These are phyloP conservation scores for Nitzschia inconspicua DNA, from an alignment of 108 stramenopile genomes.

Conservation along the genomic window DNA sequence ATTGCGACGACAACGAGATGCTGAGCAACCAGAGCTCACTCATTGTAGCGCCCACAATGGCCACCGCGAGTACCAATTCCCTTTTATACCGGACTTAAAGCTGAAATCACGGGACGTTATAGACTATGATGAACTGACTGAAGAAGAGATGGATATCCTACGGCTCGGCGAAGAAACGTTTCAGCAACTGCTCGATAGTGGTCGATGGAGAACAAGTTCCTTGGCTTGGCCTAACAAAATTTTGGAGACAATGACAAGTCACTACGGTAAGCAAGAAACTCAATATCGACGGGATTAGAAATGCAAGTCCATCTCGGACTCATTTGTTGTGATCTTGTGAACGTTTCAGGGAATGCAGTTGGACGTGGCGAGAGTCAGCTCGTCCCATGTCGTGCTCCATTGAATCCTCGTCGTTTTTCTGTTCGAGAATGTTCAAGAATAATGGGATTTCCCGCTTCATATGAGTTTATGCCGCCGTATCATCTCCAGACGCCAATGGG, in stretches of 20 bases:
- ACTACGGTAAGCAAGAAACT: too few species aligned
- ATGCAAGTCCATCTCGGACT: too few species aligned
- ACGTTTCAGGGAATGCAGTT: constrained; percentile 69
- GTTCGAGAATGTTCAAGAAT: constrained; percentile 66
- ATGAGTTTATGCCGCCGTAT: constrained; percentile 22
- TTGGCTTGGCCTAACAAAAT: constrained; percentile 67
- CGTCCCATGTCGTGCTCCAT: constrained; percentile 51
- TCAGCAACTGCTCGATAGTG: constrained; percentile 40
- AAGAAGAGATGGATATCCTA: constrained; percentile 44
- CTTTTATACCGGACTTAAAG: constrained; percentile 71
- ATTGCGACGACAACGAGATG: constrained; percentile 19
- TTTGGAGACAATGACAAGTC: constrained; percentile 61
- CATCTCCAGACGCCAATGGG: constrained; percentile 59
- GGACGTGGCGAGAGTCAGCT: constrained; percentile 71
- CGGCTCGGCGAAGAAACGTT: constrained; percentile 42
- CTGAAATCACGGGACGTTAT: constrained; percentile 55
- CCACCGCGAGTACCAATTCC: constrained; percentile 44
- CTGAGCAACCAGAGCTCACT: not conserved
- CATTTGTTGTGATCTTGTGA: too few species aligned
- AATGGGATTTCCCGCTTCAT: constrained; percentile 77
- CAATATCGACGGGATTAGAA: too few species aligned
- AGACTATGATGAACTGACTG: constrained; percentile 51
- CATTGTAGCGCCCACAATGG: not conserved
- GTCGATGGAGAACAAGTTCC: constrained; percentile 52
- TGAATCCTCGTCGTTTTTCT: constrained; percentile 65